Evolutionary conservation across 306 rosid genomes (phyloP), one percentile per base, ranked within the genome.

Genomic region (Quillaja saponaria): DNA sequence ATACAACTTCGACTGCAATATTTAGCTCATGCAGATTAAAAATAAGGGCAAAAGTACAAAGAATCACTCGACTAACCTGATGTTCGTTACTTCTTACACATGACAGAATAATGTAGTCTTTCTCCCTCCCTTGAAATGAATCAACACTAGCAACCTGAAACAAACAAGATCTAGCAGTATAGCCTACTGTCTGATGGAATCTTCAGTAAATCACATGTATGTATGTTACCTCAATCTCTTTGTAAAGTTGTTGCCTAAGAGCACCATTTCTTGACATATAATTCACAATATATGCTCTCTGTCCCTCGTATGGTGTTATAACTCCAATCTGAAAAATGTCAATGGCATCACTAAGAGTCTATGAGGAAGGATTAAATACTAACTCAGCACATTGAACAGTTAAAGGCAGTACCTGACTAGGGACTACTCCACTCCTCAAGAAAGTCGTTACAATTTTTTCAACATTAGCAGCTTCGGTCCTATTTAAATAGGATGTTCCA

Each of bases 101-200:
- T 4, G 99, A 94, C 49, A 94, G 79, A 70, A 94, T 94, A 72
- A 94, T 94, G 61, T 89, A 94, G 74, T 94, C 99, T 74, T 94
- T 94, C 71, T 94, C 99, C 82, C 99, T 90, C 78, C 99, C 99
- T 74, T 94, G 99, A 80, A 94, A 94, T 57, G 99, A 94, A 84
- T 94, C 99, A 13, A 94, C 99, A 59, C 99, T 94, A 14, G 99
- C 99, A 87, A 94, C 99, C 99, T 94, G 82, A 58, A 68, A 74
- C 17, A 55, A 73, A 58, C 67, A 63, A 40, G 69, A 71, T 42
- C 46, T 12, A 42, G 45, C n/a, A 41, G 51, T 11, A 63, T n/a
- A n/a, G n/a, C 58, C 16, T 40, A 59, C 13, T 12, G 50, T 35
- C 58, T 55, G 62, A 25, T 33, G 35, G n/a, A n/a, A n/a, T n/a